Evolutionary conservation across 352 stramenopile genomes (phyloP), one percentile per base, ranked within the genome.

Genomic region (Pythium myriotylum): DNA sequence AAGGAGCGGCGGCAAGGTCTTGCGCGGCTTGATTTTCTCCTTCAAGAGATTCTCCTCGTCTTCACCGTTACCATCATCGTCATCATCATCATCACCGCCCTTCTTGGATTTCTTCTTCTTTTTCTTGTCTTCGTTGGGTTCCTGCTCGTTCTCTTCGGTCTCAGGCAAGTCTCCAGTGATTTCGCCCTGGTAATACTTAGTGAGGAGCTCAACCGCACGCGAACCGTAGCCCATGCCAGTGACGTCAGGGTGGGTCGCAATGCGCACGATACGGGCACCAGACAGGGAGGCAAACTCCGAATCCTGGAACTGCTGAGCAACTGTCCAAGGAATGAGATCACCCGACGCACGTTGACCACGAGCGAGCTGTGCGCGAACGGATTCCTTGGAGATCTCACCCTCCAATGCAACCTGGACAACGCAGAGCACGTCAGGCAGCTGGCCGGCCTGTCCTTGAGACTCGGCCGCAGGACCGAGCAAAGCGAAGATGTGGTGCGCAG

Each of bases 291-390:
- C 96, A 72, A 99, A 99, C 47, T 99, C 97, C 17, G 86, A 92
- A 81, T 99, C 97, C 74, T 99, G 96, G 82, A 99, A 99, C 78
- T 99, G 98, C 76, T 99, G 98, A 48, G 95, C 91, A 20, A 99
- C 88, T 16, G 96, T 99, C 98, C 98, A 99, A 1, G 98, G 97
- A 74, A 99, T 99, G 20, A 99, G 76, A 84, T 99, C 98, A 41
- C 97, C 98, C 8, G 94, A 96, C 14, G 96, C 96, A 32, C 97
- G 88, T 72, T 99, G 94, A n/a, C 98, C 98, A 45, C 95, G 82
- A 9, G 94, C 79, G 20, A 99, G 80, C 62, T 99, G 94, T 10
- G 93, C 93, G 70, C 96, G 85, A 5, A 99, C 96, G 13, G 94
- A 96, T 19, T 98, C 97, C 29, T 96, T 90, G 3, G 92, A 98